A percentile compares a stretch with the other conserved stretches of the same genome.
Evolutionary conservation across 306 rosid species (phyloP).

Genomic region (Argentina anserina): DNA sequence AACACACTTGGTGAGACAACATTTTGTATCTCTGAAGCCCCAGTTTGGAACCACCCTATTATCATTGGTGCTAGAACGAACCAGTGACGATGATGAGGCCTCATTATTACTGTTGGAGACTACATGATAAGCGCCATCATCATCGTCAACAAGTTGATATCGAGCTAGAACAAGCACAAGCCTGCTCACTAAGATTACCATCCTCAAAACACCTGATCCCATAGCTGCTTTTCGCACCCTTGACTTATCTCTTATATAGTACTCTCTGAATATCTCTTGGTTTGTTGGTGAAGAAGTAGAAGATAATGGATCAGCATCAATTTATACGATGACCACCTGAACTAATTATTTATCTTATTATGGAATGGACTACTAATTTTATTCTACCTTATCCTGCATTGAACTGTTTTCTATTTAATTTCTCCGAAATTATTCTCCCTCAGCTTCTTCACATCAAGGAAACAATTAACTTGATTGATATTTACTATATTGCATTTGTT

Average conservation of each 20-base stretch:
- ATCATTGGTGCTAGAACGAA: background rate
- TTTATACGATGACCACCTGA: background rate
- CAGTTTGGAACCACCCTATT: background rate
- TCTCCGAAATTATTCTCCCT: too few relatives aligned
- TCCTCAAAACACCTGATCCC: background rate
- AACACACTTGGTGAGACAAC: background rate
- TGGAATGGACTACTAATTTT: too few relatives aligned
- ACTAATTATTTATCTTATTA: background rate
- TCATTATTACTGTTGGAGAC: background rate
- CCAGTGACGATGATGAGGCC: background rate
- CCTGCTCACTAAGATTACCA: background rate
- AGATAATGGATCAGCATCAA: background rate
- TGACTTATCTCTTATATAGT: background rate
- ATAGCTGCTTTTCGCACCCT: background rate
- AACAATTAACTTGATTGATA: too few relatives aligned
- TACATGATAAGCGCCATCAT: background rate
- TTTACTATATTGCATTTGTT: too few relatives aligned
- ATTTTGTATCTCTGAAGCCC: background rate
- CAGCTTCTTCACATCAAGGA: too few relatives aligned
- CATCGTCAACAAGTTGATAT: background rate
- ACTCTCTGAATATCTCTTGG: background rate
- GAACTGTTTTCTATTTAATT: too few relatives aligned
- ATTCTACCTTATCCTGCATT: too few relatives aligned
- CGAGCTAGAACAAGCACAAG: background rate
- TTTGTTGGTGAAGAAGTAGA: background rate